A percentile compares a stretch with the other conserved stretches of the same genome.
Conservation (phyloP, 2,329 filamentous ascomycete species). For the Diaporthe helianthi region DNA sequence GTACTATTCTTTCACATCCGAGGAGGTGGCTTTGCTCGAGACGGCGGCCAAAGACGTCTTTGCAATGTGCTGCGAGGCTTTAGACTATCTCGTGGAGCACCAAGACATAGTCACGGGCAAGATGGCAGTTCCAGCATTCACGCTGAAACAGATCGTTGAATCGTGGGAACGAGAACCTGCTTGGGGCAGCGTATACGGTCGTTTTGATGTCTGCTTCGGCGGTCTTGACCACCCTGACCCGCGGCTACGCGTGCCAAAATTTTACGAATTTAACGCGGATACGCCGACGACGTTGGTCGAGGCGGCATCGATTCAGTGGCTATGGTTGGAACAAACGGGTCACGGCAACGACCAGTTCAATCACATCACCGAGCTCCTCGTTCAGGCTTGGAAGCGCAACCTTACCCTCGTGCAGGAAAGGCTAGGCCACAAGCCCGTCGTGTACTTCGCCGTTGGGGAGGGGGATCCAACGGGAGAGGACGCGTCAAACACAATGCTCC, state of each 20-base stretch:
- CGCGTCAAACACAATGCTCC: background rate
- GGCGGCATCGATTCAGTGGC: slow-evolving; percentile 21
- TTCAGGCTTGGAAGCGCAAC: slow-evolving; percentile 30
- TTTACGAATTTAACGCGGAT: slow-evolving; percentile 34
- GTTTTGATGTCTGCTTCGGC: slow-evolving; percentile 32
- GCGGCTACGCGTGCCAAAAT: slow-evolving; percentile 10
- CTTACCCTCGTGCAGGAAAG: background rate
- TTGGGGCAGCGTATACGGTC: slow-evolving; percentile 33
- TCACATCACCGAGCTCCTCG: slow-evolving; percentile 13
- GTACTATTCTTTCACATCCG: slow-evolving; percentile 31
- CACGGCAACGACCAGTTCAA: slow-evolving; percentile 30
- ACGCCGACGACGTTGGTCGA: slow-evolving; percentile 31
- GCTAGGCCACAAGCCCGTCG: background rate
- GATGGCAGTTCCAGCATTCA: slow-evolving; percentile 30
- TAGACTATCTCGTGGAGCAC: slow-evolving; percentile 31
- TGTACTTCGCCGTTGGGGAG: background rate
- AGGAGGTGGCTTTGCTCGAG: slow-evolving; percentile 25
- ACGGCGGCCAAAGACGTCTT: slow-evolving; percentile 29
- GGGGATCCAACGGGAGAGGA: background rate
- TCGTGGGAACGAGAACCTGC: slow-evolving; percentile 30
- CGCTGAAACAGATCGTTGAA: slow-evolving; percentile 17
- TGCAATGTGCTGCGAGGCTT: slow-evolving; percentile 33
- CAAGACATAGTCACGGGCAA: slow-evolving; percentile 23
- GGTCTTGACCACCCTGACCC: slow-evolving; percentile 31
- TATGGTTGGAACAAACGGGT: slow-evolving; percentile 32